Evolutionary conservation across 2,329 filamentous ascomycete genomes (phyloP), one percentile per base, ranked within the genome.

Genomic region (Xylaria sp.): DNA sequence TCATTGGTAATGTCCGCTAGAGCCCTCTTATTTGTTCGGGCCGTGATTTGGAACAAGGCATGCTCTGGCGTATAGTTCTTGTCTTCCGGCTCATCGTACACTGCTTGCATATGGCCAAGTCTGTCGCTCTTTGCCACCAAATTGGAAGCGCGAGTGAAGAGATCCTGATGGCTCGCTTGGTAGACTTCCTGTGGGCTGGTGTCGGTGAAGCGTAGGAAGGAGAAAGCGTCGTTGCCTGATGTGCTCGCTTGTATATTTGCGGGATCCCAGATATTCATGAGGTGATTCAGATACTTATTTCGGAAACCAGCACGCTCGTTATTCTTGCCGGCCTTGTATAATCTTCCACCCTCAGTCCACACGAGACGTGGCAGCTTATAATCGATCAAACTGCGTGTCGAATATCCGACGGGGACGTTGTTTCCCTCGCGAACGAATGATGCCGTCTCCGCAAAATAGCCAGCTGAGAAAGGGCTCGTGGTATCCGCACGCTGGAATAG

Each of bases 401-500:
- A 97, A 76, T 99, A 99, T 42, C 86, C 88, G 19, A 97, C 90
- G 19, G 90, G 82, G 53, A 98, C 85, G 65, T 89, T 89, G 63
- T 82, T 85, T 7, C 94, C 94, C 76, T 99, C 95, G 21, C 95
- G 91, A 69, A 97, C 83, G 76, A 99, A 98, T 0, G 94, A 97
- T 0, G 92, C 94, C 0, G 94, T 97, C 80, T 99, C 95, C 14
- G 94, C 95, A 77, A 94, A 99, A 75, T 90, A 87, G n/a, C 89
- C 87, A 70, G 90, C 88, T 0, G 92, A 90, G 71, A 94, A 89
- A 0, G 95, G 92, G 8, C 94, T 97, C 23, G 87, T 89, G 8
- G 92, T 96, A 64, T 98, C 94, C 9, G 94, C 94, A 47, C 95
- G 90, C 78, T 99, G 94, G 70, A 99, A 99, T 35, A 99, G 79